phyloP scores from a whole-genome alignment of 2,329 filamentous ascomycete species.

The Arthrobotrys sinensis region DNA sequence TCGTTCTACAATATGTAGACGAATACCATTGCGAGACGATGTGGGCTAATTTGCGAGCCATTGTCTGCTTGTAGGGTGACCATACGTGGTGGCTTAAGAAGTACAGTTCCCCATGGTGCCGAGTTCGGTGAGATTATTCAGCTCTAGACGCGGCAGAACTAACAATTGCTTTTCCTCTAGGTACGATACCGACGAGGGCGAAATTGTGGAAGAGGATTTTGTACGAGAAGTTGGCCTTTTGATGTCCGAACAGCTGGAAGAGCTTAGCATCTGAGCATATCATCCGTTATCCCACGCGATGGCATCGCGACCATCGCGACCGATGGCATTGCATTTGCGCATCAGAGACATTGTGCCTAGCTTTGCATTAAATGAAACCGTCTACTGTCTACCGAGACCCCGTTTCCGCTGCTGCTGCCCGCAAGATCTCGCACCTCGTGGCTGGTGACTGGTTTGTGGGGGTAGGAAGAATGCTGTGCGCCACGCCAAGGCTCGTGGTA shows the following conservation, averaged over 20 bases:
- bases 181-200: slow-evolving; percentile 65
- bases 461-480: slow-evolving; percentile 33
- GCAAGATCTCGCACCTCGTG: slow-evolving; percentile 45
- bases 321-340: slow-evolving; percentile 32
- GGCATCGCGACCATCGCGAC: slow-evolving; percentile 44
- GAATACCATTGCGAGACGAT: slow-evolving; percentile 31
- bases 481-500: slow-evolving; percentile 54
- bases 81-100: slow-evolving; percentile 72
- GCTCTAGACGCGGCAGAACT: slow-evolving; percentile 37
- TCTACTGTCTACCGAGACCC: slow-evolving; percentile 50
- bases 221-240: slow-evolving; percentile 67
- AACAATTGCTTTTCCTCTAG: slow-evolving; percentile 33
- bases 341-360: slow-evolving; percentile 44
- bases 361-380: slow-evolving; percentile 58
- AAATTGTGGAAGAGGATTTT: slow-evolving; percentile 68
- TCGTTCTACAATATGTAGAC: slow-evolving; percentile 33
- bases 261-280: slow-evolving; percentile 17
- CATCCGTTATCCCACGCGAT: slow-evolving; percentile 44
- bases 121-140: slow-evolving; percentile 7
- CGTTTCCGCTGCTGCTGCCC: slow-evolving; percentile 33
- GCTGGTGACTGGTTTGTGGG: slow-evolving; percentile 30
- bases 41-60: slow-evolving; percentile 30
- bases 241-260: slow-evolving; percentile 22
- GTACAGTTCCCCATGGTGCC: slow-evolving; percentile 44
- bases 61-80: slow-evolving; percentile 52